These are phyloP conservation scores for Astrothelium subdiscretum DNA, from an alignment of 495 filamentous ascomycete species.

Conservation along the genomic window DNA sequence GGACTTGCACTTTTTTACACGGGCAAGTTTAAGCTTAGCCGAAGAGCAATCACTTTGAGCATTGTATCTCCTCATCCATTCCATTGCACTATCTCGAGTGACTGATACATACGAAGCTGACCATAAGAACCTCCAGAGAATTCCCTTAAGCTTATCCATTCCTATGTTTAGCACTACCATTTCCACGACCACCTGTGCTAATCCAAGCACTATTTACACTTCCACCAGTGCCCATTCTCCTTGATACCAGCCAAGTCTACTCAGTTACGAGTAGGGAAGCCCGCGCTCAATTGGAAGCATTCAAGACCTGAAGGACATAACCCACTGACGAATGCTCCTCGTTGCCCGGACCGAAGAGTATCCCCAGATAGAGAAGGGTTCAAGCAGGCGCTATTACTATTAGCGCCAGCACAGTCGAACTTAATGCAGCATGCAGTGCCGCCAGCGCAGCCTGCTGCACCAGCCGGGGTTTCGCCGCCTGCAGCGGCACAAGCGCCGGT, in stretches of 20 bases:
- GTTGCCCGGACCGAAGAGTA: neutral
- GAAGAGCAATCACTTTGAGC: neutral
- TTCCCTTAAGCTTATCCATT: neutral
- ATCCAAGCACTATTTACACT: neutral
- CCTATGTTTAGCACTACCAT: neutral
- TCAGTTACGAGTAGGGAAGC: neutral
- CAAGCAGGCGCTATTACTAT: neutral
- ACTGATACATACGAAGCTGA: neutral
- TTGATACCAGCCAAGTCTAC: neutral
- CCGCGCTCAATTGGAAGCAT: neutral
- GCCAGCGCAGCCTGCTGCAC: neutral
- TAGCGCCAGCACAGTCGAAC: neutral
- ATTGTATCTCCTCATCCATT: neutral
- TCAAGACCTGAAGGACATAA: neutral
- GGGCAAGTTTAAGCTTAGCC: neutral
- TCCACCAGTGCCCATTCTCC: neutral
- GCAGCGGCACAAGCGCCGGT: neutral
- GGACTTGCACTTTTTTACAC: neutral
- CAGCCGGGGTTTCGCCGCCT: neutral
- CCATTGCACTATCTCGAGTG: neutral
- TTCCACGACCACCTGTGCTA: neutral
- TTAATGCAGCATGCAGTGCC: neutral
- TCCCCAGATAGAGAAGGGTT: neutral
- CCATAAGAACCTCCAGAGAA: neutral
- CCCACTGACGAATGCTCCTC: neutral